A percentile compares a stretch with the other conserved stretches of the same genome.
phyloP scores from a whole-genome alignment of 2,329 filamentous ascomycete genomes.

The Fusarium goolgardi region DNA sequence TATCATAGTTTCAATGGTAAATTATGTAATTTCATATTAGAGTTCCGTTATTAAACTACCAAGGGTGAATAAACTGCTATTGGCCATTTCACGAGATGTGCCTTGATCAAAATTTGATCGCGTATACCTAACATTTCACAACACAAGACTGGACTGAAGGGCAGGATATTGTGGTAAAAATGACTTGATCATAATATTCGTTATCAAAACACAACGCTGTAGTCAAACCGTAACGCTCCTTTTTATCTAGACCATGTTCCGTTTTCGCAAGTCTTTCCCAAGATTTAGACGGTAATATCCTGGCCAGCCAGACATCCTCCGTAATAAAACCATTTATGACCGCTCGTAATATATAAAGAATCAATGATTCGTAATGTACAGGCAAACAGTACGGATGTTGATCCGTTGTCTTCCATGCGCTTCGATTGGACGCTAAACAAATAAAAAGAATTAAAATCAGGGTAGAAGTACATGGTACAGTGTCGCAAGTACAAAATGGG shows the following conservation, averaged over 20 bases:
- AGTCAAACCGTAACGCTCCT: conserved; percentile 11
- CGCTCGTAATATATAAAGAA: background rate
- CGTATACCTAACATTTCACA: background rate
- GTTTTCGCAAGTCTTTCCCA: conserved; percentile 4
- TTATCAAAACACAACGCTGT: conserved; percentile 19
- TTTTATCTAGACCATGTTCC: conserved; percentile 38
- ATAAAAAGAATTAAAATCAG: conserved; percentile 32
- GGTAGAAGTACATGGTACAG: conserved; percentile 6
- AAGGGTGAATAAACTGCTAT: conserved; percentile 8
- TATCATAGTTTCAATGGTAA: conserved; percentile 33
- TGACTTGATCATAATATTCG: background rate
- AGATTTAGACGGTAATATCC: background rate
- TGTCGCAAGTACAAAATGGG: background rate
- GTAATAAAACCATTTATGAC: background rate
- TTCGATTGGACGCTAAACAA: conserved; percentile 31
- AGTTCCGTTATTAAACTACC: background rate
- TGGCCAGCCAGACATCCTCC: conserved; percentile 37
- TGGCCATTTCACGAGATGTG: conserved; percentile 13
- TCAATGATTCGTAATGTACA: conserved; percentile 19
- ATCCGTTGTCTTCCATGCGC: conserved; percentile 34
- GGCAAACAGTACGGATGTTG: conserved; percentile 21
- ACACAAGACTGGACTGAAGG: background rate
- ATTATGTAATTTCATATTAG: background rate
- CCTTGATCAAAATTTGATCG: background rate
- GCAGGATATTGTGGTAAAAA: background rate